Percentiles rank a stretch among this genome's conserved stretches.
These are phyloP conservation scores for Prinsepia uniflora DNA, from an alignment of 306 rosid species.

Conservation along the genomic window DNA sequence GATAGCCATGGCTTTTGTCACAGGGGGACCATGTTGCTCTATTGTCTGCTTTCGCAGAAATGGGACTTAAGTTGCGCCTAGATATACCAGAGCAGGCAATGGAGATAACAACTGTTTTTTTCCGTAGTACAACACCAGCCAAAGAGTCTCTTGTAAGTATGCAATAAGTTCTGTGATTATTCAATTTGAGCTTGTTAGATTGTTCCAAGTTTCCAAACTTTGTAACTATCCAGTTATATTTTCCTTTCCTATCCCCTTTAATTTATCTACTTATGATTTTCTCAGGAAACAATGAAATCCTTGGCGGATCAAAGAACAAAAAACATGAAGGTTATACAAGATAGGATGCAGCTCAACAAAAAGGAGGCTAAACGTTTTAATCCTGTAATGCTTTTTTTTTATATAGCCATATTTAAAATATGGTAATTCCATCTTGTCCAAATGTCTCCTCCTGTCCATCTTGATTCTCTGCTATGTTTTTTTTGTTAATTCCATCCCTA, in stretches of 20 bases:
- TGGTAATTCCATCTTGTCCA: too few species aligned
- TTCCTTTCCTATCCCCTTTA: conserved; percentile 16
- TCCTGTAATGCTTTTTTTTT: conserved; percentile 62
- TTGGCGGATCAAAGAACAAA: conserved; percentile 65
- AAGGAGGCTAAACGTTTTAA: conserved; percentile 86
- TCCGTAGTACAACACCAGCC: conserved; percentile 79
- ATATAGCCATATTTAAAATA: too few species aligned
- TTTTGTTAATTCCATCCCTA: conserved; percentile 1
- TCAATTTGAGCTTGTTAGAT: conserved; percentile 12
- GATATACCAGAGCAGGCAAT: conserved; percentile 97
- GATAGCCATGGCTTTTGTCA: conserved; percentile 31
- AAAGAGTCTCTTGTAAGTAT: conserved; percentile 59
- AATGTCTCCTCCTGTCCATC: conserved; percentile 23
- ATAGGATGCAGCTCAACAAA: conserved; percentile 70
- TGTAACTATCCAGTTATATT: not conserved
- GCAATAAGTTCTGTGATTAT: conserved; percentile 15
- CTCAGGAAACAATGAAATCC: conserved; percentile 65
- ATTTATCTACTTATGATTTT: conserved; percentile 27
- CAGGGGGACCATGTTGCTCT: conserved; percentile 97
- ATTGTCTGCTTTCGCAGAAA: conserved; percentile 90
- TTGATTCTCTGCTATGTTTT: conserved; percentile 23
- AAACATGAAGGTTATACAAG: conserved; percentile 82
- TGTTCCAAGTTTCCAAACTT: conserved; percentile 1
- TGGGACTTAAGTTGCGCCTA: conserved; percentile 92
- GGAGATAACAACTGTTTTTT: conserved; percentile 72